Percentiles rank a stretch among this genome's conserved stretches.
Evolutionary conservation across 2,329 filamentous ascomycete species (phyloP).

Genomic region (Metarhizium humberi): DNA sequence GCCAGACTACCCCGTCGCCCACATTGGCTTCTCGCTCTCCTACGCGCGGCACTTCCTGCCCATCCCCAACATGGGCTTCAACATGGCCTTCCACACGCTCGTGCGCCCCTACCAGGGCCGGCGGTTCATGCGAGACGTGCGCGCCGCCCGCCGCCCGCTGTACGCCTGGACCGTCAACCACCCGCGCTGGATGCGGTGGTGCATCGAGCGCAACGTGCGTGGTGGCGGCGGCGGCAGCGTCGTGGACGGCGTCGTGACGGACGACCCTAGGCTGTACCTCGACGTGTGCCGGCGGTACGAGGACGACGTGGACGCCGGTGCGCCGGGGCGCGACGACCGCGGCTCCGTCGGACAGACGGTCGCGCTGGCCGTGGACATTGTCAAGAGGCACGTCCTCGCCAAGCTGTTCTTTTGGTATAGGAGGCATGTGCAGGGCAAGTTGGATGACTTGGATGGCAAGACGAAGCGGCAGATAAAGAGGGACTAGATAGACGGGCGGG

Average conservation of each 20-base stretch:
- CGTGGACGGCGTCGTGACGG: slow-evolving; percentile 77
- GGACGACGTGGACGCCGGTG: slow-evolving; percentile 21
- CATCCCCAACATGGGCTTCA: slow-evolving; percentile 63
- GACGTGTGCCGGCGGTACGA: slow-evolving; percentile 42
- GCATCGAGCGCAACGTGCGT: slow-evolving; percentile 35
- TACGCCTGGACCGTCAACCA: slow-evolving; percentile 86
- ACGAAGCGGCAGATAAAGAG: slow-evolving; percentile 8
- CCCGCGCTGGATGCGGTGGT: slow-evolving; percentile 71
- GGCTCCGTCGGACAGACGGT: slow-evolving; percentile 9
- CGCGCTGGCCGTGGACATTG: slow-evolving; percentile 9
- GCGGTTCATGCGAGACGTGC: slow-evolving; percentile 55
- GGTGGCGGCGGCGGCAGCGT: too few relatives aligned
- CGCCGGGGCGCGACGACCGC: slow-evolving; percentile 1
- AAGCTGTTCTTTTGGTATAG: slow-evolving; percentile 16
- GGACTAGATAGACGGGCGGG: not conserved
- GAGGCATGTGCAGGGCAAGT: slow-evolving; percentile 14
- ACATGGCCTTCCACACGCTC: slow-evolving; percentile 61
- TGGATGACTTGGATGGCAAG: slow-evolving; percentile 18
- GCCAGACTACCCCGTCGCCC: slow-evolving; percentile 53
- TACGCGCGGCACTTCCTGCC: slow-evolving; percentile 64
- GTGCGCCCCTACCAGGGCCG: slow-evolving; percentile 55
- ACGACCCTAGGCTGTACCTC: slow-evolving; percentile 63
- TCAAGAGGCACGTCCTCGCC: slow-evolving; percentile 13
- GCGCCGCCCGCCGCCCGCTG: slow-evolving; percentile 41
- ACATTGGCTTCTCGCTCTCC: slow-evolving; percentile 56